Base-by-base conservation (phyloP, 148 eudicot genomes). In the Talinum fruticosum region DNA sequence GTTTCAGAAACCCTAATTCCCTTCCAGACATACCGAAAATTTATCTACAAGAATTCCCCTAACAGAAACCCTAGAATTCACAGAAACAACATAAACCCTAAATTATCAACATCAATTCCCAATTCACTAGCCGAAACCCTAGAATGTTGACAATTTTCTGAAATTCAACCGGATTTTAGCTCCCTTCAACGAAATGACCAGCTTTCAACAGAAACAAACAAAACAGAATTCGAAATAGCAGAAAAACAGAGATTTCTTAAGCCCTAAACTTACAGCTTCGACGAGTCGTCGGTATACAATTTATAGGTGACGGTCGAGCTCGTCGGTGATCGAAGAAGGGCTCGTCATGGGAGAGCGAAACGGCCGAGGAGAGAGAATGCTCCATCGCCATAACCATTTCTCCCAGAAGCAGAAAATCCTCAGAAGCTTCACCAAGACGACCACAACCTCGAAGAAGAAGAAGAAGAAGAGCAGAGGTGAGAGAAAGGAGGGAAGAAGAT, bases 201-300 rank as follows among this genome's bases (percentile, higher is more conserved):
- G n/a, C n/a, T n/a, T 24, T 14, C 16, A 26, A 18, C 10, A 6
- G 23, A 62, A 57, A 75, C 8, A 16, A 66, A 8, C 73, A n/a
- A 49, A 5, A 30, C 32, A 38, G 68, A 73, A 47, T 51, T 44
- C 28, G 44, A 49, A 73, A 18, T n/a, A 67, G 44, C 15, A n/a
- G 14, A 33, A n/a, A 68, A 64, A 3, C 13, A 71, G 64, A 45
- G 44, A 72, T 29, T 47, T 29, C 49, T 75, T 82, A 89, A 59
- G 37, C 49, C 79, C 83, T 86, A 82, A 90, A 90, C 89, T 88
- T 92, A 90, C 93, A 92, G 76, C 83, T 81, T 29, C 81, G 85
- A 59, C 69, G 81, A 45, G 84, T 76, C 12, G 49, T 78, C 45
- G 79, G 88, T 88, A 85, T 88, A 59, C 76, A 70, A 28, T 34